Evolutionary conservation across 495 filamentous ascomycete genomes (phyloP).

Genomic region (Aspergillus nanangensis): DNA sequence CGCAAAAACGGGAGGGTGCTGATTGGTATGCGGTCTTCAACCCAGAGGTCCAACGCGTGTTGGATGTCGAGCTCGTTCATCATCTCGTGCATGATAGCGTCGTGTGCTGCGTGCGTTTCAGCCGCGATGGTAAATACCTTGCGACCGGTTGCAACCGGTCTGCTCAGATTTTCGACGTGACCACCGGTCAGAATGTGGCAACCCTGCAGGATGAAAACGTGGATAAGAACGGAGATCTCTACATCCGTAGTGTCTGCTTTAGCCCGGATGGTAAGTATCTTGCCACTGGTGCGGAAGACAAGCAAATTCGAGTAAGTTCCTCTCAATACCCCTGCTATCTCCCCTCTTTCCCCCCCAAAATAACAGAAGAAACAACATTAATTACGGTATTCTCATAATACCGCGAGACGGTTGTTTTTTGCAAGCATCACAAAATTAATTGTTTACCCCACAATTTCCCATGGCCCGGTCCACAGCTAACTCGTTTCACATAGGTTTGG

Average conservation of each 20-base stretch:
- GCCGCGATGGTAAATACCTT: constrained; percentile 81
- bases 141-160: constrained; percentile 87
- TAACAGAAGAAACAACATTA: too few species aligned
- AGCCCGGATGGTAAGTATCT: constrained; percentile 87
- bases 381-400: too few species aligned
- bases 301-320: constrained; percentile 75
- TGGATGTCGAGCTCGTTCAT: constrained; percentile 87
- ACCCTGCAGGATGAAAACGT: constrained; percentile 78
- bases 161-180: constrained; percentile 86
- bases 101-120: constrained; percentile 88
- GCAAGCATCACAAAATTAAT: too few species aligned
- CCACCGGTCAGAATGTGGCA: constrained; percentile 71
- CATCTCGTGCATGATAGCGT: constrained; percentile 82
- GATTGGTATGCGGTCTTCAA: constrained; percentile 94
- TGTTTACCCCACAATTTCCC: too few species aligned
- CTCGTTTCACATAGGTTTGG: constrained; percentile 77
- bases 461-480: too few species aligned
- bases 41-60: constrained; percentile 71
- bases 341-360: not conserved
- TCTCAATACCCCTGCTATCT: not conserved
- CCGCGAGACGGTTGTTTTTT: too few species aligned
- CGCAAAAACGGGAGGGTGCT: constrained; percentile 74
- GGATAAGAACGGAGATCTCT: constrained; percentile 79
- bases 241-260: constrained; percentile 90
- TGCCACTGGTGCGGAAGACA: constrained; percentile 87